These are phyloP conservation scores for Crassisporium funariophilum DNA, from an alignment of 768 basidiomycete species.

Conservation along the genomic window DNA sequence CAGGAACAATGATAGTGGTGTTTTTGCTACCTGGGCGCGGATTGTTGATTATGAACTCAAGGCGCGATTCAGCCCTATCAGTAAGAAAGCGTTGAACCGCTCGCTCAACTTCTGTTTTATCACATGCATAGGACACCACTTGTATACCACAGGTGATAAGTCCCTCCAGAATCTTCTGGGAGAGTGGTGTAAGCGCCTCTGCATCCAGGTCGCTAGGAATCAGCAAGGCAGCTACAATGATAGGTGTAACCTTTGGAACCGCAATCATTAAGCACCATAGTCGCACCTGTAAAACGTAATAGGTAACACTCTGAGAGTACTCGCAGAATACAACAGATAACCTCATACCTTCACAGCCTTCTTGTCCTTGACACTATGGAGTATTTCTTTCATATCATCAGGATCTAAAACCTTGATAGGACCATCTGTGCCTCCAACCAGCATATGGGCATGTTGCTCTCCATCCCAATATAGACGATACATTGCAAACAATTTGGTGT, in stretches of 20 bases:
- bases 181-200: slow-evolving; percentile 15
- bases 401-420: slow-evolving; percentile 8
- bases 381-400: slow-evolving; percentile 5
- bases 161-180: slow-evolving; percentile 20
- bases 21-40: neutral
- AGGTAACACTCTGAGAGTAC: neutral
- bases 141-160: slow-evolving; percentile 15
- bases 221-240: slow-evolving; percentile 32
- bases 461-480: slow-evolving; percentile 4
- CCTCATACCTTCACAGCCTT: slow-evolving; percentile 11
- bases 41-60: neutral
- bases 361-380: neutral
- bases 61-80: neutral
- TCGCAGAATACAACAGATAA: neutral
- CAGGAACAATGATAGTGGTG: slow-evolving; percentile 4
- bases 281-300: slow-evolving; percentile 17
- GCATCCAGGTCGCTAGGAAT: slow-evolving; percentile 24
- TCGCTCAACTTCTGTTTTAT: slow-evolving; percentile 38
- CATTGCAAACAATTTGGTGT: slow-evolving; percentile 3
- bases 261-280: slow-evolving; percentile 35
- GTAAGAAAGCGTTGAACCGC: slow-evolving; percentile 6
- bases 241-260: slow-evolving; percentile 31
- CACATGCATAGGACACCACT: slow-evolving; percentile 33
- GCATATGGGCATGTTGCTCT: neutral
- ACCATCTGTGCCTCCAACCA: slow-evolving; percentile 1